Evolutionary conservation across 2,329 filamentous ascomycete species (phyloP).

Genomic region (Diplodia scrobiculata): DNA sequence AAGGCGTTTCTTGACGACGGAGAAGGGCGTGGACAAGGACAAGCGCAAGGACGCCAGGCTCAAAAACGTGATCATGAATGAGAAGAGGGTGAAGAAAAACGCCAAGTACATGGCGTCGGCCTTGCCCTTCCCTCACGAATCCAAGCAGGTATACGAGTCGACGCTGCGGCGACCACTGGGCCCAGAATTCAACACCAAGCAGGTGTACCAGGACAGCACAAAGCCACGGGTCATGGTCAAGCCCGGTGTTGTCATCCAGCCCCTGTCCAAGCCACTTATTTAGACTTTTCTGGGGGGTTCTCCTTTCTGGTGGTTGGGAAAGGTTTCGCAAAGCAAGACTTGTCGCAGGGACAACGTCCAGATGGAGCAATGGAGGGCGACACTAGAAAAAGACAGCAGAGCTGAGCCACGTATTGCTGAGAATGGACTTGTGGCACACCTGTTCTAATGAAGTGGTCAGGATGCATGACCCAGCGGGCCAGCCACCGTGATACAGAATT

Average conservation of each 20-base stretch:
- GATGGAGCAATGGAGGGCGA: conserved; percentile 25
- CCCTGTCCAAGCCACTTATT: conserved; percentile 76
- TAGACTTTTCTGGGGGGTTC: conserved; percentile 36
- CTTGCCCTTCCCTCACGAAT: conserved; percentile 89
- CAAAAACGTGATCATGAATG: conserved; percentile 84
- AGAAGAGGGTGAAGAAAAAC: conserved; percentile 90
- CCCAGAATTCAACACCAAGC: conserved; percentile 95
- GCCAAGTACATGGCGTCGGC: conserved; percentile 80
- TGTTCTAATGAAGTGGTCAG: not conserved
- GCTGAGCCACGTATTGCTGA: conserved; percentile 1
- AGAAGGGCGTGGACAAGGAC: conserved; percentile 70
- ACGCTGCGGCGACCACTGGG: conserved; percentile 83
- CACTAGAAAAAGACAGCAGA: conserved; percentile 6
- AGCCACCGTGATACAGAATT: conserved; percentile 20
- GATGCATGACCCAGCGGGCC: not conserved
- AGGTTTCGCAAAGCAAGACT: conserved; percentile 20
- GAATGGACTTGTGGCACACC: conserved; percentile 17
- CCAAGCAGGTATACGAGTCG: conserved; percentile 83
- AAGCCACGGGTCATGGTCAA: conserved; percentile 90
- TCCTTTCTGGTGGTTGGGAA: conserved; percentile 4
- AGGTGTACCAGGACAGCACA: conserved; percentile 83
- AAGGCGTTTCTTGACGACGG: conserved; percentile 61
- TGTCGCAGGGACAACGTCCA: conserved; percentile 26
- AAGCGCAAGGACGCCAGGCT: conserved; percentile 81
- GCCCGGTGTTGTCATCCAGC: conserved; percentile 80